These are phyloP conservation scores for Solanum chmielewskii DNA, from an alignment of 257 asterid species.

Conservation along the genomic window DNA sequence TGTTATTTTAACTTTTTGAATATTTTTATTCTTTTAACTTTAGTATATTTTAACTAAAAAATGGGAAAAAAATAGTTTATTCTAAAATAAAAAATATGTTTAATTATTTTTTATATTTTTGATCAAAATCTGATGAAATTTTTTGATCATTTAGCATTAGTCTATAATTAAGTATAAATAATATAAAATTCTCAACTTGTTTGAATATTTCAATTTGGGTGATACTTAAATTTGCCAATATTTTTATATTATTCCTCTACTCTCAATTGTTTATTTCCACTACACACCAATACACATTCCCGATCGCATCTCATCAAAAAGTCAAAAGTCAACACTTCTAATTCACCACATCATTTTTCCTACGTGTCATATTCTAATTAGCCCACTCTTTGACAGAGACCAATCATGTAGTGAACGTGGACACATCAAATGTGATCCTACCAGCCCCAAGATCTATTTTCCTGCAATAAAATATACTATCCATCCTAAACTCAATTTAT, in stretches of 20 bases:
- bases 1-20: too few relatives aligned
- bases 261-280: background rate
- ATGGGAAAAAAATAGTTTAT: too few relatives aligned
- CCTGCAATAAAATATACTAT: background rate
- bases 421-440: background rate
- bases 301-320: background rate
- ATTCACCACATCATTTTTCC: background rate
- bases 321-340: background rate
- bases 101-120: too few relatives aligned
- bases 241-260: background rate
- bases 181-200: too few relatives aligned
- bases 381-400: background rate
- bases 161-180: too few relatives aligned
- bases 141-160: too few relatives aligned
- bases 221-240: background rate
- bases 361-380: slow-evolving; percentile 13
- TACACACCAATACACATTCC: background rate
- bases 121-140: too few relatives aligned
- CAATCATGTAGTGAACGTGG: slow-evolving; percentile 1
- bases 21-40: too few relatives aligned
- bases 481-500: too few relatives aligned
- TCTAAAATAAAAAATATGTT: too few relatives aligned
- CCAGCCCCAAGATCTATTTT: background rate
- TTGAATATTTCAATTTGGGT: background rate
- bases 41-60: too few relatives aligned